Base-by-base conservation (phyloP, 345 rosid genomes). In the Populus alba region DNA sequence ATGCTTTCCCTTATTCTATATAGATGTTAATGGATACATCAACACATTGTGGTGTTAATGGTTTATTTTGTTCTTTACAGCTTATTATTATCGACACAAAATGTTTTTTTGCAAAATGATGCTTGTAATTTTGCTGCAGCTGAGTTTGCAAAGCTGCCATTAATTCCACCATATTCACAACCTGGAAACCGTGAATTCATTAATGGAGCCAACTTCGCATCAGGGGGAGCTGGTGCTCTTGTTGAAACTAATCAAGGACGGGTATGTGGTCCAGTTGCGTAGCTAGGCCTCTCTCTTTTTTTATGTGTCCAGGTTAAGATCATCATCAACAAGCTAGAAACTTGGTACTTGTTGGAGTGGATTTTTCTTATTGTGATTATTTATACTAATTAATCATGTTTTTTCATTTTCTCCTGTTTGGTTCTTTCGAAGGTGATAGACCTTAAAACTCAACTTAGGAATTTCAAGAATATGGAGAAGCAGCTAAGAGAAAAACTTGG, bases 181-280 rank as follows among this genome's bases (percentile, higher is more conserved):
- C 89, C 84, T 25, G 62, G 80, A 11, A 65, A 67, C 4, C 75
- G 79, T 66, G 63, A 80, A 16, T 74, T 74, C 39, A 75, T 71
- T 77, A 67, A 71, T 35, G 93, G 91, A 29, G 83, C 80, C 3
- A 90, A 81, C 76, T 88, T 88, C 31, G 91, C 87, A 35, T 86
- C 95, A 0, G 89, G 69, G 0, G 90, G 89, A 25, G 95, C 88
- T 49, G 90, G 90, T n/a, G 87, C 86, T 76, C 81, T 91, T 23
- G 77, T 63, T 20, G 82, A 71, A 79, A 86, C 87, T 8, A n/a
- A 75, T 72, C 83, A 29, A 45, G 90, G 88, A 76, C 65, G 62
- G 65, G 91, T 85, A 76, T 13, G 86, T 53, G 23, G 11, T 39
- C 43, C 33, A 31, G 33, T 31, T 31, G 33, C 33, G 3, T 31